Evolutionary conservation across 179 eudicot species (phyloP), one percentile per base, ranked within the genome.

Genomic region (Spinacia oleracea): DNA sequence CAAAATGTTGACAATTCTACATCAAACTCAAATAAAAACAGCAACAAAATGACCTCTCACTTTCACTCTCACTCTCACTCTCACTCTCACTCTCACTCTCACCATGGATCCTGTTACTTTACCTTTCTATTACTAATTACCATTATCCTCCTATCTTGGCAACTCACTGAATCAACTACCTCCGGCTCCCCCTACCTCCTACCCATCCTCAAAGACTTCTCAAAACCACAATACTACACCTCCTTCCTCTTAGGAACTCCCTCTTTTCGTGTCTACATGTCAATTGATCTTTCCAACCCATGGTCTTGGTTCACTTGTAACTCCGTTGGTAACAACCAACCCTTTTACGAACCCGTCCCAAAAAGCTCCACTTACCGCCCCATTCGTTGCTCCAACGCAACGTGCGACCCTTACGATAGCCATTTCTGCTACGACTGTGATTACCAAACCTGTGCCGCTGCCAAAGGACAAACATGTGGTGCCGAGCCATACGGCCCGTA

Each of bases 221-320:
- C 56, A 10, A 79, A 31, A 23, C 58, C 74, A 53, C 82, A 79
- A 74, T 80, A 80, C 25, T 80, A 80, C 82, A 80, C 82, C 0
- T 73, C 82, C 1, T 80, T 80, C 43, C 78, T 74, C 73, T 64
- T 80, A 16, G 82, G 82, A 20, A 80, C 82, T 0, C 82, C 82
- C 9, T 43, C 82, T 0, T 80, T 79, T 31, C 70, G 73, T 20
- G 74, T 79, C 58, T 16, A 32, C 0, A 46, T 79, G 1, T 51
- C 82, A 29, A 74, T 79, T n/a, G 82, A 79, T 21, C 68, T 79
- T 40, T 79, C 78, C 66, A 79, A 79, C 59, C 82, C 82, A 2
- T 80, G 82, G 82, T 80, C 82, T 0, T 80, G 82, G 82, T 80
- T 73, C 74, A 80, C 82, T 2, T 80, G 82, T 20, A 73, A 80